These are phyloP conservation scores for Phytophthora boehmeriae DNA, from an alignment of 352 stramenopile species.

Conservation along the genomic window DNA sequence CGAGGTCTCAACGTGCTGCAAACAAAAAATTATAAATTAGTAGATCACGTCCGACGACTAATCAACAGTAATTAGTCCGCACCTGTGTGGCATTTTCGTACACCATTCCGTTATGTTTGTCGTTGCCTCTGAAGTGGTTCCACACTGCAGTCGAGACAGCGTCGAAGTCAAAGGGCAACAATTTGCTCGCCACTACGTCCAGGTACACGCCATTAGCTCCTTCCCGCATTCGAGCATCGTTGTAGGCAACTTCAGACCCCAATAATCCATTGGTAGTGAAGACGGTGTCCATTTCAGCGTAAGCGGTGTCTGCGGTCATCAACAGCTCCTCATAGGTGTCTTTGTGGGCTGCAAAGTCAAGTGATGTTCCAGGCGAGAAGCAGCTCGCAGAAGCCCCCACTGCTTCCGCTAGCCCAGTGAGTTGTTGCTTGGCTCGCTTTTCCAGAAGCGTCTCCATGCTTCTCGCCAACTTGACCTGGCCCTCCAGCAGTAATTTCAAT, in stretches of 20 bases:
- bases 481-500: slow-evolving; percentile 35
- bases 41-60: slow-evolving; percentile 3
- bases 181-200: slow-evolving; percentile 29
- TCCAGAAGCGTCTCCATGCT: slow-evolving; percentile 36
- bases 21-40: not conserved
- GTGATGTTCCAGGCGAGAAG: not conserved
- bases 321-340: not conserved
- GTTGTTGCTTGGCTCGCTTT: slow-evolving; percentile 11
- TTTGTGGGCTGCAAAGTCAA: not conserved
- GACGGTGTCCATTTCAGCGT: slow-evolving; percentile 20
- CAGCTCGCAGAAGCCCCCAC: not conserved
- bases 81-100: slow-evolving; percentile 27
- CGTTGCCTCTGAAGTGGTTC: slow-evolving; percentile 23
- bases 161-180: slow-evolving; percentile 17
- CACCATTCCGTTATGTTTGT: slow-evolving; percentile 26
- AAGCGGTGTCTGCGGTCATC: slow-evolving; percentile 9
- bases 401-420: slow-evolving; percentile 3
- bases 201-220: slow-evolving; percentile 26
- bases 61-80: too few species aligned
- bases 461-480: slow-evolving; percentile 39
- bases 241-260: not conserved
- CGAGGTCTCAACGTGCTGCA: slow-evolving; percentile 18
- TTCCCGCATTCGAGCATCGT: slow-evolving; percentile 21
- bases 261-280: slow-evolving; percentile 21
- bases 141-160: slow-evolving; percentile 19